phyloP scores from a whole-genome alignment of 192 early-diverging fungal genomes.

The Dissophora ornata region DNA sequence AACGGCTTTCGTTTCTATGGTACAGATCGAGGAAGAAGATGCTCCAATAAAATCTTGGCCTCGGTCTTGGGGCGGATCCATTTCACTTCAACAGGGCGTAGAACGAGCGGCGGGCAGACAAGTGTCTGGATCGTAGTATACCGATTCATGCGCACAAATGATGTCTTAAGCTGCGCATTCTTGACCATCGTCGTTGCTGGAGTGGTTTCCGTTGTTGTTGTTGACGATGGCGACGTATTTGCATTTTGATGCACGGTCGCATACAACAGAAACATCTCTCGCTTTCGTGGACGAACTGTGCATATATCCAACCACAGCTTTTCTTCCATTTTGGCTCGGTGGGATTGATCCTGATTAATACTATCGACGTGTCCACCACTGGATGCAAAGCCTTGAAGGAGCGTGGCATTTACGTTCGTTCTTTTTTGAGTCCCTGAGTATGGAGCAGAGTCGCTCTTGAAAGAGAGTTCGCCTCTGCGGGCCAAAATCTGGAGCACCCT shows the following conservation, averaged over 20 bases:
- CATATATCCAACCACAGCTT: slow-evolving; percentile 28
- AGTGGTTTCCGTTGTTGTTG: not conserved
- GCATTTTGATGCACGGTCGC: not conserved
- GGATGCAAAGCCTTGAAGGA: not conserved
- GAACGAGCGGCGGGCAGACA: slow-evolving; percentile 8
- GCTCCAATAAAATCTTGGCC: too few species aligned
- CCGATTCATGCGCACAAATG: slow-evolving; percentile 4
- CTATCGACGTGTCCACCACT: slow-evolving; percentile 11
- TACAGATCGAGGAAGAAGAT: too few species aligned
- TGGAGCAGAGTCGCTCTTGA: slow-evolving; percentile 1
- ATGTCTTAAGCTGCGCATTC: slow-evolving; percentile 3
- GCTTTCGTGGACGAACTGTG: not conserved
- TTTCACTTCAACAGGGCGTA: slow-evolving; percentile 13
- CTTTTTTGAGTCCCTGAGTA: too few species aligned
- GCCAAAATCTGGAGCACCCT: slow-evolving; percentile 19
- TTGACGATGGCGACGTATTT: not conserved
- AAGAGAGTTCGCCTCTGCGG: slow-evolving; percentile 25
- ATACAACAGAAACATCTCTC: slow-evolving; percentile 5
- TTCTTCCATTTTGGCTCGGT: slow-evolving; percentile 22
- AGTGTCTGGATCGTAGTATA: slow-evolving; percentile 11
- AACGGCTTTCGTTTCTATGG: too few species aligned
- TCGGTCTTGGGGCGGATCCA: slow-evolving; percentile 20
- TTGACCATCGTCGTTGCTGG: not conserved
- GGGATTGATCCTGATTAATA: slow-evolving; percentile 11
- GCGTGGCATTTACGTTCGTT: too few species aligned